Evolutionary conservation across 768 basidiomycete genomes (phyloP), one percentile per base, ranked within the genome.

Genomic region (Gautieria morchelliformis): DNA sequence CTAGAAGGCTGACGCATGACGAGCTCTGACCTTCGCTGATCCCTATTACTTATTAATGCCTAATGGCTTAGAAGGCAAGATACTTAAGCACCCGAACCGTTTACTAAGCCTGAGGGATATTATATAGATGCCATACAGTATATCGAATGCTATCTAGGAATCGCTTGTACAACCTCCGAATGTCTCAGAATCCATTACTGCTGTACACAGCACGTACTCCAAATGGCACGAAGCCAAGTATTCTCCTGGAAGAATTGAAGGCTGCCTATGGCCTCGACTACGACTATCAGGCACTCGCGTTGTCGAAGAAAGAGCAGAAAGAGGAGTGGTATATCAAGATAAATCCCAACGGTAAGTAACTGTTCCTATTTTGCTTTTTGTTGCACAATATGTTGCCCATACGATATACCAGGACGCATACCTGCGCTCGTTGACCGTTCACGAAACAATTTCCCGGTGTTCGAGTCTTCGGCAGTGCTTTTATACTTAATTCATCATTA

Each of bases 281-380:
- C 65, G 78, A 80, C 78, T 82, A 54, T 54, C 68, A 78, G 59
- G 73, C 66, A 45, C 77, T 93, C 62, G 71, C 81, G 58, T 74
- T 93, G 61, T 68, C 67, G 14, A 80, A 78, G 60, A 84, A 84
- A 63, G 72, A 74, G n/a, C 90, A 93, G 71, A 93, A 93, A 72
- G 81, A 87, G 65, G 77, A 77, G 0, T 90, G 85, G 85, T 93
- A 85, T 71, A 76, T 92, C 60, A 75, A 80, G 42, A 64, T 85
- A 62, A 88, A 87, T 67, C 86, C 84, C 7, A 88, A 85, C 60
- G 84, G 84, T 35, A 50, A n/a, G n/a, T n/a, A n/a, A n/a, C n/a
- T n/a, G n/a, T 37, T 30, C 44, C 10, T 10, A 19, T n/a, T 51
- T 6, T 37, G 35, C 11, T 40, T 40, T 52, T 52, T 35, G 12